Evolutionary conservation across 2,329 filamentous ascomycete genomes (phyloP).

Genomic region (Calonectria leucothoes): DNA sequence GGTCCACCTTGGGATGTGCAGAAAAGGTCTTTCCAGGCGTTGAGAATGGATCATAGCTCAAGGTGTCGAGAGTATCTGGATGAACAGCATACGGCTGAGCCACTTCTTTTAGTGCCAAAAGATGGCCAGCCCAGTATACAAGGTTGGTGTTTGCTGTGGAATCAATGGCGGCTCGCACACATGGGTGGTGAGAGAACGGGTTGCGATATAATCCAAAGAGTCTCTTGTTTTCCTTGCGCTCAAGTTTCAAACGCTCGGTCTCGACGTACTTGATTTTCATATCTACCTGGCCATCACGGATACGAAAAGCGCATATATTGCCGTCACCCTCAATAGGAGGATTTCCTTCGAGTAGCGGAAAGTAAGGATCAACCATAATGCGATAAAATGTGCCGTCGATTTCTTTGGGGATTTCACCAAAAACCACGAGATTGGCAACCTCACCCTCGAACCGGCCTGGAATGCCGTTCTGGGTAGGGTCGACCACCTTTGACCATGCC

Average conservation of each 20-base stretch:
- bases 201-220: not conserved
- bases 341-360: not conserved
- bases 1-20: not conserved
- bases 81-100: not conserved
- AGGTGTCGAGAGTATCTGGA: not conserved
- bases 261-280: not conserved
- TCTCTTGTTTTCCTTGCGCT: not conserved
- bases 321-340: not conserved
- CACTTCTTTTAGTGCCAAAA: not conserved
- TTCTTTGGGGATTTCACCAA: not conserved
- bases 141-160: not conserved
- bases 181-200: not conserved
- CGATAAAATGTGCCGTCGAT: not conserved
- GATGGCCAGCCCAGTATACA: not conserved
- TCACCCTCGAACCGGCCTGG: not conserved
- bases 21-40: not conserved
- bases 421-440: not conserved
- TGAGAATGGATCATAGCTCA: not conserved
- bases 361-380: conserved; percentile 1
- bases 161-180: not conserved
- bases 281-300: not conserved
- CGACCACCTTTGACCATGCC: not conserved
- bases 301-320: not conserved
- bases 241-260: not conserved
- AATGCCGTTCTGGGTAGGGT: not conserved